These are phyloP conservation scores for Plasmodium gaboni DNA, from an alignment of 169 alveolate genomes.

Conservation along the genomic window DNA sequence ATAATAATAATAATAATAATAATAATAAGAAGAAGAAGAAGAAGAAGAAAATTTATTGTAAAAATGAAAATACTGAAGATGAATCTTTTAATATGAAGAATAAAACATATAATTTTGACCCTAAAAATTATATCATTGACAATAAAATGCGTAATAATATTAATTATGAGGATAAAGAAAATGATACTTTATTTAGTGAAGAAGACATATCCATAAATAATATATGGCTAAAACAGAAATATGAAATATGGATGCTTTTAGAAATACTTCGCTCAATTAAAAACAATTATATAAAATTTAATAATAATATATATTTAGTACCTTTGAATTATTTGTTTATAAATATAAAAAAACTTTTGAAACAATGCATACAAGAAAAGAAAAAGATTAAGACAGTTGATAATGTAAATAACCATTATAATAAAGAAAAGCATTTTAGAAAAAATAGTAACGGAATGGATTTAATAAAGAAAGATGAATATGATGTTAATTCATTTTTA, in stretches of 20 bases:
- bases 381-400: slow-evolving; percentile 1
- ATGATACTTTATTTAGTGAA: slow-evolving; percentile 1
- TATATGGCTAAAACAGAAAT: slow-evolving; percentile 60
- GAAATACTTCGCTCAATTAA: slow-evolving; percentile 71
- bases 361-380: slow-evolving; percentile 27
- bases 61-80: not conserved
- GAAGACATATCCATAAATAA: slow-evolving; percentile 11
- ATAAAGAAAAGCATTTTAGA: slow-evolving; percentile 21
- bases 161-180: slow-evolving; percentile 14
- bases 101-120: no score
- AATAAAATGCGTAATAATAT: not conserved
- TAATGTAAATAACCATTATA: slow-evolving; percentile 6
- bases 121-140: not conserved
- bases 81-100: no score
- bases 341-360: slow-evolving; percentile 63
- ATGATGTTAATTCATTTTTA: slow-evolving; percentile 6
- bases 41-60: not conserved
- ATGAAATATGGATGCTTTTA: slow-evolving; percentile 70
- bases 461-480: slow-evolving; percentile 34
- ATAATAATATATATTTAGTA: slow-evolving; percentile 69
- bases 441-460: slow-evolving; percentile 17
- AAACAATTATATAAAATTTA: slow-evolving; percentile 46
- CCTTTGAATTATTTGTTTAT: slow-evolving; percentile 70
- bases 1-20: not conserved
- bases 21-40: not conserved